Percentiles rank a stretch among this genome's conserved stretches.
Evolutionary conservation across 495 filamentous ascomycete genomes (phyloP).

Genomic region (Podospora comata): DNA sequence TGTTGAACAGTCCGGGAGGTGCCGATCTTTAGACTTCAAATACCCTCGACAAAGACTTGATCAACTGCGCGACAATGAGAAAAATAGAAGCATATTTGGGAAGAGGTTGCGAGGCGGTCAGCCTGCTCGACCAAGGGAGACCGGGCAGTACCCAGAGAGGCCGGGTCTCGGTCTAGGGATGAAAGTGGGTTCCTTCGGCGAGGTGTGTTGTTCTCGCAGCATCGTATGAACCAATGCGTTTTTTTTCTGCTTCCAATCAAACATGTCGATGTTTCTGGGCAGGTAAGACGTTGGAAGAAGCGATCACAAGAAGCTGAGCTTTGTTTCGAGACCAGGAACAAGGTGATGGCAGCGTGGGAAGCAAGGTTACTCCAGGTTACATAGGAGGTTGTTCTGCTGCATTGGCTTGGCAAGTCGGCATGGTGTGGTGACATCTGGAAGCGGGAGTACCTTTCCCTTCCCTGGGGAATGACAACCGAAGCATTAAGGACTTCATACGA

Average conservation of each 20-base stretch:
- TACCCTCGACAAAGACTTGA: background rate
- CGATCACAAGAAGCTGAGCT: background rate
- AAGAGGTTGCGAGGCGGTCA: constrained; percentile 4
- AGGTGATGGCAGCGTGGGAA: background rate
- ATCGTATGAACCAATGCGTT: background rate
- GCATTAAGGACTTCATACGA: background rate
- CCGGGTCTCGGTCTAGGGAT: background rate
- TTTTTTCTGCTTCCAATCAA: background rate
- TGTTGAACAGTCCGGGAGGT: background rate
- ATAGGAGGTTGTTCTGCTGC: background rate
- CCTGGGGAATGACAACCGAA: background rate
- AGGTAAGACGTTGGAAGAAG: background rate
- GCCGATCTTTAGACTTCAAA: background rate
- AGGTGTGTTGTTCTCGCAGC: constrained; percentile 1
- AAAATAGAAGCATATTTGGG: constrained; percentile 1
- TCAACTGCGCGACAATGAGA: constrained; percentile 4
- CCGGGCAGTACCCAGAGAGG: background rate
- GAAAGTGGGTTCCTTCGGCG: background rate
- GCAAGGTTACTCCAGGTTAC: background rate
- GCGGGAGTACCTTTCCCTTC: background rate
- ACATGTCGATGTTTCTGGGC: background rate
- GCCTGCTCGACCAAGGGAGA: background rate
- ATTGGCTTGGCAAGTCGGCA: background rate
- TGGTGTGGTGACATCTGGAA: background rate
- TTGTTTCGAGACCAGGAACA: constrained; percentile 2